phyloP scores from a whole-genome alignment of 2,329 filamentous ascomycete species.

The Exophiala calicioides region DNA sequence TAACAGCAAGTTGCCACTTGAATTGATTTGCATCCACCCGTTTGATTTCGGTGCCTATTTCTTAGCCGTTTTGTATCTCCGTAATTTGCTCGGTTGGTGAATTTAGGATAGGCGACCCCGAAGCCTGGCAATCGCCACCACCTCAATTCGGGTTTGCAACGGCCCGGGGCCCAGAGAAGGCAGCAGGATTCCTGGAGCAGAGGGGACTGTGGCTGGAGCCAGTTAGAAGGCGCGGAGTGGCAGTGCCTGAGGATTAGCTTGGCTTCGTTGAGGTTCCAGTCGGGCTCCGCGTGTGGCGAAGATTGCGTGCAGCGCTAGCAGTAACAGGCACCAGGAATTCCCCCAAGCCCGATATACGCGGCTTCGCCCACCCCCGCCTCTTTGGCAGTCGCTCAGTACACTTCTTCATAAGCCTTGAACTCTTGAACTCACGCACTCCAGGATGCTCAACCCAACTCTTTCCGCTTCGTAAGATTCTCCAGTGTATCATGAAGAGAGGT shows the following conservation, averaged over 20 bases:
- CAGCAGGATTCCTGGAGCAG: conserved; percentile 1
- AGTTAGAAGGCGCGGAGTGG: neutral
- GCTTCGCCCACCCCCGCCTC: conserved; percentile 15
- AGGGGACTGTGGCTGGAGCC: conserved; percentile 9
- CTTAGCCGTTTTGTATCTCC: no score
- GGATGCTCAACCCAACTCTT: neutral
- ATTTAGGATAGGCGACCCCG: no score
- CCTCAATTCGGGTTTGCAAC: no score
- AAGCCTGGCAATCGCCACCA: no score
- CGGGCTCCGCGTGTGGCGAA: neutral
- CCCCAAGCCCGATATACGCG: conserved; percentile 17
- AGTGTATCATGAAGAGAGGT: conserved; percentile 3
- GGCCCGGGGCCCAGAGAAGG: conserved; percentile 1
- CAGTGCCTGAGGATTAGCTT: no score
- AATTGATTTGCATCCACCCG: conserved; percentile 1
- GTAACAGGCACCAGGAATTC: conserved; percentile 27
- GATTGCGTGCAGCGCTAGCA: neutral
- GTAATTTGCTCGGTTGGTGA: no score
- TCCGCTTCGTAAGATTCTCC: neutral
- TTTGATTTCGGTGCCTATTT: no score
- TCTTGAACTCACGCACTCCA: neutral
- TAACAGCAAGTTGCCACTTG: conserved; percentile 11
- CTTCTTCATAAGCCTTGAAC: no score
- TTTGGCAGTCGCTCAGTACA: no score
- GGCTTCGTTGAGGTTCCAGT: no score